Conservation (phyloP, 2,329 filamentous ascomycete species). For the Fusarium redolens region DNA sequence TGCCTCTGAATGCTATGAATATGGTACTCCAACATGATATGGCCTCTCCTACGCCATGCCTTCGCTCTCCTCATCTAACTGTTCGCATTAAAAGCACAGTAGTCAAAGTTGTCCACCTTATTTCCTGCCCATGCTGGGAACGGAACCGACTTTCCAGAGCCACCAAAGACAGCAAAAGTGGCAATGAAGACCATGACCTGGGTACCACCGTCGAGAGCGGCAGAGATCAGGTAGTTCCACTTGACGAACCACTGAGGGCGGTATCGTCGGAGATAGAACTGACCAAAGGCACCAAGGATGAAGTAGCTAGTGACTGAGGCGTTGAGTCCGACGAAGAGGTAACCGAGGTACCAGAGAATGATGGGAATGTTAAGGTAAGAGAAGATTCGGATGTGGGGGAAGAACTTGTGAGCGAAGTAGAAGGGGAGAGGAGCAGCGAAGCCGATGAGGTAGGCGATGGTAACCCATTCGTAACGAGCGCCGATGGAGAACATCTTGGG, state of each 20-base stretch:
- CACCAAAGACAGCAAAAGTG: conserved; percentile 67
- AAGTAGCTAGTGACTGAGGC: conserved; percentile 64
- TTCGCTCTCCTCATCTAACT: background rate
- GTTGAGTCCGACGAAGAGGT: conserved; percentile 54
- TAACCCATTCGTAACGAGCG: conserved; percentile 18
- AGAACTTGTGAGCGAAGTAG: conserved; percentile 32
- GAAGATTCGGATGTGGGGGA: conserved; percentile 57
- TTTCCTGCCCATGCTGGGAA: conserved; percentile 68
- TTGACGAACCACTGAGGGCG: conserved; percentile 63
- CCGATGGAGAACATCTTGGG: conserved; percentile 44
- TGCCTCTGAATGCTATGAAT: background rate
- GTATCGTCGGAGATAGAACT: conserved; percentile 65
- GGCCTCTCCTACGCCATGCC: background rate
- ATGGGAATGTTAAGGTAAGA: conserved; percentile 61
- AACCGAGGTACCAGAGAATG: conserved; percentile 49
- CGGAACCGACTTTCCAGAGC: conserved; percentile 54
- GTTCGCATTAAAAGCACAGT: background rate
- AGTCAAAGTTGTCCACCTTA: conserved; percentile 44
- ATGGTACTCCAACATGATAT: background rate
- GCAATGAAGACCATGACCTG: conserved; percentile 62
- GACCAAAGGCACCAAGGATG: conserved; percentile 58
- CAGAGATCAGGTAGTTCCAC: conserved; percentile 64
- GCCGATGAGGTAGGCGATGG: conserved; percentile 49
- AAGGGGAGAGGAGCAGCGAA: conserved; percentile 49
- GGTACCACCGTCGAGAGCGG: conserved; percentile 63